Evolutionary conservation across 345 rosid species (phyloP).

Genomic region (Aquilaria yunnanensis): DNA sequence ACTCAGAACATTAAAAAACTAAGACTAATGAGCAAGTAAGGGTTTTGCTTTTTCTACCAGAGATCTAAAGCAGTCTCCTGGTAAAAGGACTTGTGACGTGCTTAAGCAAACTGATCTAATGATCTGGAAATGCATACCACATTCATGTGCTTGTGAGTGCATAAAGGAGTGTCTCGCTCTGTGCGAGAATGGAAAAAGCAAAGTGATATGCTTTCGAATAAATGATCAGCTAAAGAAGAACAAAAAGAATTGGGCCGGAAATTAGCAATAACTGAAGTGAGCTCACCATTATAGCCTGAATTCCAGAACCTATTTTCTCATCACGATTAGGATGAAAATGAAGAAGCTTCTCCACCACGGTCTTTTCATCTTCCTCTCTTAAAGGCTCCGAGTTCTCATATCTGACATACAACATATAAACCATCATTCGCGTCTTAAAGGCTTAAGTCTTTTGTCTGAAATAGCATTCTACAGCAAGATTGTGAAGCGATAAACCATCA

Average conservation of each 20-base stretch:
- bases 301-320: neutral
- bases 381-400: constrained; percentile 64
- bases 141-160: no score
- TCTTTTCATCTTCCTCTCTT: constrained; percentile 54
- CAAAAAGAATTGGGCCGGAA: neutral
- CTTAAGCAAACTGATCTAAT: no score
- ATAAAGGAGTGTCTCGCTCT: no score
- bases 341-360: constrained; percentile 29
- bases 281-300: neutral
- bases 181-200: no score
- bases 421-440: neutral
- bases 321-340: neutral
- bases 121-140: no score
- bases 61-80: no score
- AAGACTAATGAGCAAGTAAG: no score
- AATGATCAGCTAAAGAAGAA: no score
- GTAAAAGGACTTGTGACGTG: no score
- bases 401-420: constrained; percentile 23
- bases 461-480: neutral
- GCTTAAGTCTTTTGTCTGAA: neutral
- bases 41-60: no score
- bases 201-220: no score
- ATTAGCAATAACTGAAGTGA: neutral
- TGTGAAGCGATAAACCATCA: neutral
- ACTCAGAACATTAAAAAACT: neutral